Evolutionary conservation across 306 rosid genomes (phyloP).

Genomic region (Sicyos edulis): DNA sequence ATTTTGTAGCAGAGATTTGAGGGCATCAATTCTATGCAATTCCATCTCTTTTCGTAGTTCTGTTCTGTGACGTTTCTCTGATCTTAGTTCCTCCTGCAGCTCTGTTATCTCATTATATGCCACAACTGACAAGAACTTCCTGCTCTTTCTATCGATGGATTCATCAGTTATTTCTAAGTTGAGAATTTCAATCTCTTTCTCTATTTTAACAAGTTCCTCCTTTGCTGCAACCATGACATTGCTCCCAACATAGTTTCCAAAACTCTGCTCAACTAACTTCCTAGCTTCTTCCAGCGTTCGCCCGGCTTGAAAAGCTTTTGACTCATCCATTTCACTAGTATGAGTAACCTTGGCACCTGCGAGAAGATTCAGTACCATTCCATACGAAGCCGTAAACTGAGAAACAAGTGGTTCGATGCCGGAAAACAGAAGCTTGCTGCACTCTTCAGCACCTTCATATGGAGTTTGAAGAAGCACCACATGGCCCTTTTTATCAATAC

Average conservation of each 20-base stretch:
- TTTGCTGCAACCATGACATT: conserved; percentile 92
- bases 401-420: conserved; percentile 93
- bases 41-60: conserved; percentile 68
- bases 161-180: conserved; percentile 67
- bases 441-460: conserved; percentile 85
- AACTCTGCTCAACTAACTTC: conserved; percentile 93
- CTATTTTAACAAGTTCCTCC: conserved; percentile 67
- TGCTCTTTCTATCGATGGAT: conserved; percentile 71
- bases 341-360: conserved; percentile 71
- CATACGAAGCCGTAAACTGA: conserved; percentile 93
- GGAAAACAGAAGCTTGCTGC: conserved; percentile 84
- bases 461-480: conserved; percentile 85
- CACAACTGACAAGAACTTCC: conserved; percentile 49
- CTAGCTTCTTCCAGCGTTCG: conserved; percentile 91
- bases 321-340: conserved; percentile 47
- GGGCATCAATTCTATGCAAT: conserved; percentile 52
- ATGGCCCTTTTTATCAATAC: conserved; percentile 78
- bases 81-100: conserved; percentile 72
- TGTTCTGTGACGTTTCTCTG: conserved; percentile 60
- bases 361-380: conserved; percentile 96
- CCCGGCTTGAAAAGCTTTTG: conserved; percentile 37
- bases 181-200: conserved; percentile 62
- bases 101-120: conserved; percentile 77
- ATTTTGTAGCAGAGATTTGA: conserved; percentile 61
- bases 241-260: conserved; percentile 95